Evolutionary conservation across 208 protist genomes (phyloP), one percentile per base, ranked within the genome.

Genomic region (Trypanosoma rangeli): DNA sequence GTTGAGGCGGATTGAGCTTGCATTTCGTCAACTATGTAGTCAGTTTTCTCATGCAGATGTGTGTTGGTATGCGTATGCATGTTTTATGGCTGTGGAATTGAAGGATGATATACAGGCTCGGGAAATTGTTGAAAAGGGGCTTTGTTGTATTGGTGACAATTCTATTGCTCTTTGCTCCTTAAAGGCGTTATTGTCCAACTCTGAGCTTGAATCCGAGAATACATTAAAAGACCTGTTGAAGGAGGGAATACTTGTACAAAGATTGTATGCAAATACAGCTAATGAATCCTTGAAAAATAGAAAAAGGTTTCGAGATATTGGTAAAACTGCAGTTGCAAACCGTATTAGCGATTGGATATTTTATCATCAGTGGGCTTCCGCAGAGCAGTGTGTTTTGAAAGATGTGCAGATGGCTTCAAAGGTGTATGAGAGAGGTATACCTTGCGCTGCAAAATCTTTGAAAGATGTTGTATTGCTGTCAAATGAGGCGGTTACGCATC

Each of bases 21-120:
- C 90, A 24, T 86, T 87, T 68, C 77, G 87, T 13, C 90, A 95
- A 56, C 83, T 95, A 79, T 93, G 87, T 67, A 72, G 60, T 26
- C 85, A 92, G 63, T 77, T 95, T 29, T 62, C 74, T 5, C 58
- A 62, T 29, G 81, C 89, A 53, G 85, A 93, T 67, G 79, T 84
- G 16, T 92, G 82, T 61, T 93, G 83, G 79, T 90, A 86, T 49
- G 75, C 83, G 35, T 90, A 92, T 72, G 85, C 85, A 13, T 75
- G 85, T n/a, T 95, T 95, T 70, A 70, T 87, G 44, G 64, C 81
- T 22, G 72, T 79, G 33, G 52, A 80, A 28, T 54, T 90, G 62
- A 76, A 85, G 10, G 87, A 93, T 68, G 18, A 50, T 0, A 71
- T 76, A 29, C 71, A 71, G 2, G 90, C 90, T 5, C 52, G 37